Evolutionary conservation across 2,329 filamentous ascomycete species (phyloP).

Genomic region (Botryotinia calthae): DNA sequence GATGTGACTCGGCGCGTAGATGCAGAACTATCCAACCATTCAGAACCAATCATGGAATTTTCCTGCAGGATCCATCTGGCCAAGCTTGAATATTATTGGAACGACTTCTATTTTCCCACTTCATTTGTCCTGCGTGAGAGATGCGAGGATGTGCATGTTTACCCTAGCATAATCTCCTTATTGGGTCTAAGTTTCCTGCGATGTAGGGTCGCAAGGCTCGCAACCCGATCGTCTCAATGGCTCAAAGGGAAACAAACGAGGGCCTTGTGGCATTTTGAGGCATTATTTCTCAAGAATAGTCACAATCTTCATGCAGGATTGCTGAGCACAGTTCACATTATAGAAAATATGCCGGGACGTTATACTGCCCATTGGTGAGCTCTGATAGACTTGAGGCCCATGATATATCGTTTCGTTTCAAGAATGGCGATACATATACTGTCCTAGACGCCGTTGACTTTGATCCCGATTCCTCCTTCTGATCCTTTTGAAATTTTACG

Average conservation of each 20-base stretch:
- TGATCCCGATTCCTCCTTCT: constrained; percentile 29
- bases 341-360: constrained; percentile 25
- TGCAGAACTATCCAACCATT: constrained; percentile 21
- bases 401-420: constrained; percentile 24
- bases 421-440: constrained; percentile 36
- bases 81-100: constrained; percentile 25
- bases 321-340: constrained; percentile 35
- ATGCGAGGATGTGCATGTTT: constrained; percentile 4
- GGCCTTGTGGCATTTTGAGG: constrained; percentile 10
- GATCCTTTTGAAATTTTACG: constrained; percentile 29
- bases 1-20: constrained; percentile 30
- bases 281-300: constrained; percentile 27
- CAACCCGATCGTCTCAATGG: constrained; percentile 15
- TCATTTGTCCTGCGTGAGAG: neutral
- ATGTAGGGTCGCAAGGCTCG: constrained; percentile 7
- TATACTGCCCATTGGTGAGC: constrained; percentile 32
- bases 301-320: constrained; percentile 36
- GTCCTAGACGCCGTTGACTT: constrained; percentile 34
- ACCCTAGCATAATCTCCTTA: neutral
- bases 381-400: constrained; percentile 26
- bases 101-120: neutral
- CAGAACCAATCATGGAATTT: constrained; percentile 27
- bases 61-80: constrained; percentile 20
- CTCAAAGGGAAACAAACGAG: constrained; percentile 9
- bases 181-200: constrained; percentile 13